These are phyloP conservation scores for Mycothermus thermophilus DNA, from an alignment of 495 filamentous ascomycete genomes.

Conservation along the genomic window DNA sequence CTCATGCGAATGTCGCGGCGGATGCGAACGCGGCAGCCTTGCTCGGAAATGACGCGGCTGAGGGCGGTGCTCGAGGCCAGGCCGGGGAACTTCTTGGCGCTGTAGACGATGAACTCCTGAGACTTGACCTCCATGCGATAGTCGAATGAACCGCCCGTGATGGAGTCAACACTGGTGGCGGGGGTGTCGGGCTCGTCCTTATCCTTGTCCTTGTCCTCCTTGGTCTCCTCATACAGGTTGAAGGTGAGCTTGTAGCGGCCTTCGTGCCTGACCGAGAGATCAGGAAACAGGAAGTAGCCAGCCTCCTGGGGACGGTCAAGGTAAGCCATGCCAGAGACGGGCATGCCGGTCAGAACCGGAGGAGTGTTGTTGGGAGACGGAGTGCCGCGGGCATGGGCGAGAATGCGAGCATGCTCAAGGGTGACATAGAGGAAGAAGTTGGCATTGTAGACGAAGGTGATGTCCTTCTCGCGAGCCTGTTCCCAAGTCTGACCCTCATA, in stretches of 20 bases:
- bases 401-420: constrained; percentile 71
- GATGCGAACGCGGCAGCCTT: constrained; percentile 94
- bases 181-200: no score
- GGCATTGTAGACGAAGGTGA: constrained; percentile 87
- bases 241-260: constrained; percentile 81
- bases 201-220: constrained; percentile 47
- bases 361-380: constrained; percentile 49
- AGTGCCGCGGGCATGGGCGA: constrained; percentile 66
- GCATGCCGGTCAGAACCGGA: constrained; percentile 85
- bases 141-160: constrained; percentile 22
- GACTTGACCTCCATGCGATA: constrained; percentile 81
- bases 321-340: constrained; percentile 93
- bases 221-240: constrained; percentile 83
- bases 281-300: constrained; percentile 96
- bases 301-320: constrained; percentile 81
- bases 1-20: constrained; percentile 96
- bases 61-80: constrained; percentile 79
- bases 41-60: constrained; percentile 85
- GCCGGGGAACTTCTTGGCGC: constrained; percentile 97
- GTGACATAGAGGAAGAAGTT: constrained; percentile 97
- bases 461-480: constrained; percentile 52
- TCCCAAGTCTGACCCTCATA: constrained; percentile 56
- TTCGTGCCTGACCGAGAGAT: constrained; percentile 92
- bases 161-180: constrained; percentile 18
- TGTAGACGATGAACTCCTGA: constrained; percentile 74